Conservation (phyloP, 2,329 filamentous ascomycete genomes). For the Teratosphaeriaceae sp. region DNA sequence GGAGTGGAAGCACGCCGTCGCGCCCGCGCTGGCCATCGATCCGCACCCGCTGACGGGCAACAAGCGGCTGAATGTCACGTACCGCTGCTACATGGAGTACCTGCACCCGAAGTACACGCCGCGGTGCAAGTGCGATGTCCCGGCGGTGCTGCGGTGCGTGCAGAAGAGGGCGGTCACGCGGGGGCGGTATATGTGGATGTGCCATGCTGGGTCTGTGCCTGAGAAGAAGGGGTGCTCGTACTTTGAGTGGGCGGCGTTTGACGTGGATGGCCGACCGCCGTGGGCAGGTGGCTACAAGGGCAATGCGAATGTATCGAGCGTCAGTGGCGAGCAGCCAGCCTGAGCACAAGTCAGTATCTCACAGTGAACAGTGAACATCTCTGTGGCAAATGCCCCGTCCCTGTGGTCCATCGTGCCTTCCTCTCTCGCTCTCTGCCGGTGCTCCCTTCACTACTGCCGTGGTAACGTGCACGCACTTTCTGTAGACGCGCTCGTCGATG, state of each 20-base stretch:
- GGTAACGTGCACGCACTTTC: too few relatives aligned
- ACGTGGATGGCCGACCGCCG: slow-evolving; percentile 74
- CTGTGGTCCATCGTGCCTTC: too few relatives aligned
- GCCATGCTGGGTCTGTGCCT: slow-evolving; percentile 66
- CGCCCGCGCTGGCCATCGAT: slow-evolving; percentile 67
- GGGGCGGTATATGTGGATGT: slow-evolving; percentile 92
- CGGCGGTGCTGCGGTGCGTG: slow-evolving; percentile 66
- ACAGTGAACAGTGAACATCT: too few relatives aligned
- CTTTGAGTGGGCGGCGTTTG: slow-evolving; percentile 82
- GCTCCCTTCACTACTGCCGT: too few relatives aligned
- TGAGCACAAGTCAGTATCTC: too few relatives aligned
- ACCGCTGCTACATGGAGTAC: slow-evolving; percentile 72
- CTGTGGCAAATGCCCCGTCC: too few relatives aligned
- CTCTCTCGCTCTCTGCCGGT: too few relatives aligned
- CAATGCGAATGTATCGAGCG: slow-evolving; percentile 23
- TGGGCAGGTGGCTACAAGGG: slow-evolving; percentile 41
- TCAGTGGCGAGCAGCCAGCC: too few relatives aligned
- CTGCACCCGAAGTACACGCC: slow-evolving; percentile 75
- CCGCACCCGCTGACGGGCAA: slow-evolving; percentile 78
- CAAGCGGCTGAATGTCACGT: slow-evolving; percentile 87
- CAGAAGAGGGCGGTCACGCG: slow-evolving; percentile 69
- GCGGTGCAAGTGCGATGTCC: slow-evolving; percentile 66
- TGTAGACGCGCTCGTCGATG: too few relatives aligned
- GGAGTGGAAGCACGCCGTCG: slow-evolving; percentile 87
- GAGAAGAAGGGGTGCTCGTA: slow-evolving; percentile 61